Percentiles rank a stretch among this genome's conserved stretches.
phyloP scores from a whole-genome alignment of 257 asterid species.

The Euphrasia confusa region DNA sequence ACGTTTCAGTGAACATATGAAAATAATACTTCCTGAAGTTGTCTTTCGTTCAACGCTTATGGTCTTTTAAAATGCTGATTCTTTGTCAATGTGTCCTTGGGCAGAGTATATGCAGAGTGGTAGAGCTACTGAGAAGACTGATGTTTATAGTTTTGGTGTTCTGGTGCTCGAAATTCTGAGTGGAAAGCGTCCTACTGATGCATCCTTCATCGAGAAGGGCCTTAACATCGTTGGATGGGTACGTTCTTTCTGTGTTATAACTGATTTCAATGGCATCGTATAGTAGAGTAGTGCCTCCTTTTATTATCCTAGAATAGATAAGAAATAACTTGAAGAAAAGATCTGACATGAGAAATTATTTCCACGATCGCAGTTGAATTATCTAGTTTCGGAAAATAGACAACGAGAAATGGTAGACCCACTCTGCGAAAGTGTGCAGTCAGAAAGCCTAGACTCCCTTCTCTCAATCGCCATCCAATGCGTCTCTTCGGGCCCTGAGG shows the following conservation, averaged over 20 bases:
- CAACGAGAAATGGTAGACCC: constrained; percentile 77
- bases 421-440: constrained; percentile 69
- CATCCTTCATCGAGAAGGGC: constrained; percentile 35
- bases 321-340: too few relatives aligned
- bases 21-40: not conserved
- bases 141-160: constrained; percentile 87
- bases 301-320: too few relatives aligned
- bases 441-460: constrained; percentile 68
- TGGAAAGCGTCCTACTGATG: constrained; percentile 42
- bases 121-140: constrained; percentile 84
- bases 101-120: constrained; percentile 41
- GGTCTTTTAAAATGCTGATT: constrained; percentile 19
- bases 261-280: not conserved
- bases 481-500: constrained; percentile 71
- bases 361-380: constrained; percentile 57
- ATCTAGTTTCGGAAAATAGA: constrained; percentile 63
- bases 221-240: constrained; percentile 36
- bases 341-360: not conserved
- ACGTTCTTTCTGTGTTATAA: constrained; percentile 7
- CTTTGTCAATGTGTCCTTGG: constrained; percentile 5
- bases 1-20: constrained; percentile 3
- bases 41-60: not conserved
- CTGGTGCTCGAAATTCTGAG: constrained; percentile 71
- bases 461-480: constrained; percentile 75
- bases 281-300: too few relatives aligned